These are phyloP conservation scores for Rubroboletus pulcherrimus DNA, from an alignment of 768 basidiomycete species.

Conservation along the genomic window DNA sequence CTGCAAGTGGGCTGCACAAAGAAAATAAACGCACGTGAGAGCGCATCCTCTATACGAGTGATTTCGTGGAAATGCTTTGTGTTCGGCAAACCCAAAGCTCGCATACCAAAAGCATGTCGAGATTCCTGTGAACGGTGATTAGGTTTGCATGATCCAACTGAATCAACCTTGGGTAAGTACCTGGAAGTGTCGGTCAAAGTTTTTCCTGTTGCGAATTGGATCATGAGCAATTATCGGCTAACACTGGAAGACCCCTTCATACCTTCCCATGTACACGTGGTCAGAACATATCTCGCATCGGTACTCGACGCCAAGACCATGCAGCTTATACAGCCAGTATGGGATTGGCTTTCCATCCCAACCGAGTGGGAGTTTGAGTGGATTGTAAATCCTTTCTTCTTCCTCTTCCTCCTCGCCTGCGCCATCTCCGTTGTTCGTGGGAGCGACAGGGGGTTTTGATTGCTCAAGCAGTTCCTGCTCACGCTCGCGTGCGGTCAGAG, in stretches of 20 bases:
- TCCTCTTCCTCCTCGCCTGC: slow-evolving; percentile 84
- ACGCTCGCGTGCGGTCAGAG: slow-evolving; percentile 94
- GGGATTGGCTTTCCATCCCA: slow-evolving; percentile 99
- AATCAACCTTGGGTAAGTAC: slow-evolving; percentile 33
- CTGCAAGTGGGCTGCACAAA: background rate
- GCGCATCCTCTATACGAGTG: slow-evolving; percentile 93
- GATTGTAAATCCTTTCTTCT: slow-evolving; percentile 97
- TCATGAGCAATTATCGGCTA: slow-evolving; percentile 14
- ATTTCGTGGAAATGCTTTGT: slow-evolving; percentile 99
- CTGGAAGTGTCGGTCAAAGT: slow-evolving; percentile 95
- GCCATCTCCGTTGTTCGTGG: slow-evolving; percentile 41
- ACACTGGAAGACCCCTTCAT: slow-evolving; percentile 19
- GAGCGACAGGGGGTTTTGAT: slow-evolving; percentile 44
- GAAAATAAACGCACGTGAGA: slow-evolving; percentile 64
- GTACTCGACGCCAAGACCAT: slow-evolving; percentile 97
- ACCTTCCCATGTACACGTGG: slow-evolving; percentile 95
- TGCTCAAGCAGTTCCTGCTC: slow-evolving; percentile 89
- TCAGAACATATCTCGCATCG: slow-evolving; percentile 97
- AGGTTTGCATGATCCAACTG: slow-evolving; percentile 3
- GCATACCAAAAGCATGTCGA: slow-evolving; percentile 97
- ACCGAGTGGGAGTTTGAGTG: slow-evolving; percentile 91
- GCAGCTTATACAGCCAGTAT: slow-evolving; percentile 97
- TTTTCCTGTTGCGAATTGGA: slow-evolving; percentile 57
- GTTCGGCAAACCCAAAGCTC: slow-evolving; percentile 93
- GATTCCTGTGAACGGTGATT: slow-evolving; percentile 61